These are phyloP conservation scores for Neonothopanus nambi DNA, from an alignment of 1,284 basidiomycete genomes.

Conservation along the genomic window DNA sequence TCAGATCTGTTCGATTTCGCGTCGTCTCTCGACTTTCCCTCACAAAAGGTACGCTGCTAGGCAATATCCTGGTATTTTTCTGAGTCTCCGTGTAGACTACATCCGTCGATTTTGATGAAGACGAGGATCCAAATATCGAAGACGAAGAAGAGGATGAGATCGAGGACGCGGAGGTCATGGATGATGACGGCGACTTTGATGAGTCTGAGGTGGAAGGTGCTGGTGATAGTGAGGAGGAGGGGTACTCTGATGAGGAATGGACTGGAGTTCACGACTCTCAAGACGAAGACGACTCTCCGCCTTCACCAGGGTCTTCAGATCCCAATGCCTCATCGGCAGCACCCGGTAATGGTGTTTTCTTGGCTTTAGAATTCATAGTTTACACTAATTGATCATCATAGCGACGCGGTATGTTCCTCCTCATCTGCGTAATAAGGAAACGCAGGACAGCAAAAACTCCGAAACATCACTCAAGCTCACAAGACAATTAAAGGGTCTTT, in stretches of 20 bases:
- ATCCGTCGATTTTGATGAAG: conserved; percentile 8
- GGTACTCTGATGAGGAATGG: conserved; percentile 26
- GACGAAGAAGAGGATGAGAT: conserved; percentile 9
- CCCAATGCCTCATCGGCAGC: not conserved
- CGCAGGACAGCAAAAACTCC: conserved; percentile 35
- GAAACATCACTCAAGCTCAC: conserved; percentile 68
- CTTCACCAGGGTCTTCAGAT: conserved; percentile 2
- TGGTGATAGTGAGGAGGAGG: conserved; percentile 30
- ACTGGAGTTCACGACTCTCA: conserved; percentile 23
- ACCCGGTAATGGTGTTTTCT: conserved; percentile 16
- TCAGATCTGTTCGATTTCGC: conserved; percentile 58
- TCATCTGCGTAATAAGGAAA: conserved; percentile 50
- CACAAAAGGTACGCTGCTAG: too few species aligned
- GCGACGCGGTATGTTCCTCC: conserved; percentile 64
- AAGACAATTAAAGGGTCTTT: conserved; percentile 82
- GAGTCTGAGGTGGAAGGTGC: conserved; percentile 20
- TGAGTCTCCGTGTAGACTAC: not conserved
- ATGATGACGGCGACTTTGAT: conserved; percentile 21
- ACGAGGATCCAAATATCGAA: conserved; percentile 1
- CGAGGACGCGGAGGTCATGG: conserved; percentile 15
- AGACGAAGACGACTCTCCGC: conserved; percentile 27
- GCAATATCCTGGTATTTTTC: too few species aligned
- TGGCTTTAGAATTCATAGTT: not conserved
- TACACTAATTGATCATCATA: conserved; percentile 17
- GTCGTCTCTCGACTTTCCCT: conserved; percentile 28